phyloP scores from a whole-genome alignment of 2,329 filamentous ascomycete genomes.

The Colletotrichum melonis region DNA sequence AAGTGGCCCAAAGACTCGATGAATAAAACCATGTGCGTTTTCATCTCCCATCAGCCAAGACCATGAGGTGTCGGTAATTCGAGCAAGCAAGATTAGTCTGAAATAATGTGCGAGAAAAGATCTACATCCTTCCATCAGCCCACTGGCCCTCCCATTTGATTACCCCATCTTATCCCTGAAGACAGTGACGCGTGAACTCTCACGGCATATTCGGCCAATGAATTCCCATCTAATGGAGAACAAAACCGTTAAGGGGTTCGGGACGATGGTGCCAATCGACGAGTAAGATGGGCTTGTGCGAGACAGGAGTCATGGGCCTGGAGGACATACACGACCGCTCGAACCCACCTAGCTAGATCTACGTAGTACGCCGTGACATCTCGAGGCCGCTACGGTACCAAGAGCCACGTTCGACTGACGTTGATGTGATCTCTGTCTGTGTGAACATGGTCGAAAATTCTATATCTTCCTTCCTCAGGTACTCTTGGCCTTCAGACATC shows the following conservation, averaged over 20 bases:
- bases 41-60: not conserved
- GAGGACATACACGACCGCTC: not conserved
- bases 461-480: not conserved
- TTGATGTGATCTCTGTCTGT: not conserved
- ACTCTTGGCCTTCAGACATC: not conserved
- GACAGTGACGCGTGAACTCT: not conserved
- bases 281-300: not conserved
- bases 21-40: not conserved
- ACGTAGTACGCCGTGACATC: not conserved
- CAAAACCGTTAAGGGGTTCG: not conserved
- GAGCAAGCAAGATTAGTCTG: not conserved
- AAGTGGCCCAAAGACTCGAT: not conserved
- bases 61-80: not conserved
- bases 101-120: not conserved
- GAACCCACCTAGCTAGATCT: not conserved
- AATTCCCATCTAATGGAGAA: not conserved
- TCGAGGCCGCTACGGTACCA: not conserved
- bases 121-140: not conserved
- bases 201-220: not conserved
- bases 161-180: not conserved
- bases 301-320: not conserved
- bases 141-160: not conserved
- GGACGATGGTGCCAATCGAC: not conserved
- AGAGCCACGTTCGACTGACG: not conserved
- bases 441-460: not conserved